Percentiles rank a stretch among this genome's conserved stretches.
phyloP scores from a whole-genome alignment of 108 stramenopile species.

The Pinguiococcus pyrenoidosus region DNA sequence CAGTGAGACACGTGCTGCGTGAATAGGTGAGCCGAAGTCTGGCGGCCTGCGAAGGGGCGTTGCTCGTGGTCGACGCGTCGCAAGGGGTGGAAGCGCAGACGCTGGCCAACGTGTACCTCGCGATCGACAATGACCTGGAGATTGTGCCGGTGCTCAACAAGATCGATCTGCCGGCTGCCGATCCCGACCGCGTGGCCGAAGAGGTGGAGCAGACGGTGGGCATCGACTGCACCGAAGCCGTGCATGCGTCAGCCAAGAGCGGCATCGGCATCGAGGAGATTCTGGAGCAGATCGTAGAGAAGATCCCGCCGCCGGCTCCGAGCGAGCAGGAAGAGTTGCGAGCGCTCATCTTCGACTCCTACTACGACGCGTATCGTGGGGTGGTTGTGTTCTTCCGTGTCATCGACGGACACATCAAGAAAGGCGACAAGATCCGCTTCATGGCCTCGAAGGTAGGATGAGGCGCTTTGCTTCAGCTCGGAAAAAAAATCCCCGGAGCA shows the following conservation, averaged over 20 bases:
- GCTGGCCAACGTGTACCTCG: constrained; percentile 90
- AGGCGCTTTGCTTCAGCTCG: too few relatives aligned
- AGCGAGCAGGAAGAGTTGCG: constrained; percentile 52
- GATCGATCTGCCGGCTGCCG: constrained; percentile 93
- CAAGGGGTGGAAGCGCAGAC: constrained; percentile 99
- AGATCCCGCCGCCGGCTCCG: constrained; percentile 63
- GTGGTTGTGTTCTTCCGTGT: constrained; percentile 76
- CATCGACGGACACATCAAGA: constrained; percentile 64
- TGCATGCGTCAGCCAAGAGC: constrained; percentile 61
- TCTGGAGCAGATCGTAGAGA: constrained; percentile 67
- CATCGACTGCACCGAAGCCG: constrained; percentile 69
- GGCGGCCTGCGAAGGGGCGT: constrained; percentile 95
- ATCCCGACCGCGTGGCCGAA: constrained; percentile 59
- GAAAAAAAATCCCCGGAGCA: too few relatives aligned
- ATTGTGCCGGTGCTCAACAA: constrained; percentile 97
- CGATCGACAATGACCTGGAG: constrained; percentile 86
- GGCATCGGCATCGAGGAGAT: constrained; percentile 88
- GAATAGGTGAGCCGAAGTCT: too few relatives aligned
- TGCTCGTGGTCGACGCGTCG: constrained; percentile 64
- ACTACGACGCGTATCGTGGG: constrained; percentile 79
- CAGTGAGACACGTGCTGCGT: too few relatives aligned
- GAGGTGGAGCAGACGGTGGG: constrained; percentile 92
- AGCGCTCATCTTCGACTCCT: constrained; percentile 86
- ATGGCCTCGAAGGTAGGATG: background rate
- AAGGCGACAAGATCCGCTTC: constrained; percentile 16